Percentiles rank a stretch among this genome's conserved stretches.
phyloP scores from a whole-genome alignment of 202 grass and related monocot species.

The Hordeum pubiflorum region DNA sequence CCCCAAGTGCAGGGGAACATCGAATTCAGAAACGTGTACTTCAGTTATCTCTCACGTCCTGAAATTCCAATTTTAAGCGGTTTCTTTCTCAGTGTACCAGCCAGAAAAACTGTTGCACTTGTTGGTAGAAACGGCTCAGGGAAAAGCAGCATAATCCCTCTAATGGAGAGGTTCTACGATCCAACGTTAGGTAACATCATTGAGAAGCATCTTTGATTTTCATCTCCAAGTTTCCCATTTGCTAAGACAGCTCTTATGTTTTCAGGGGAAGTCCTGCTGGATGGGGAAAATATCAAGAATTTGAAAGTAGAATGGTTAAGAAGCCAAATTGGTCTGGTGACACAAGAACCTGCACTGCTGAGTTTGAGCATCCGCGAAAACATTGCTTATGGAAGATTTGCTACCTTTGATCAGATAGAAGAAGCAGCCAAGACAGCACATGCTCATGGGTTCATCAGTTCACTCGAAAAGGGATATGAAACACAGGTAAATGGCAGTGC shows the following conservation, averaged over 20 bases:
- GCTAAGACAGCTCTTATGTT: slow-evolving; percentile 12
- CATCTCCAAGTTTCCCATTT: slow-evolving; percentile 11
- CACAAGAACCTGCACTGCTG: slow-evolving; percentile 89
- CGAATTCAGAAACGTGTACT: slow-evolving; percentile 98
- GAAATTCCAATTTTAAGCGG: slow-evolving; percentile 99
- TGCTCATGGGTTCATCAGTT: slow-evolving; percentile 88
- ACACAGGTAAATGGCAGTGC: slow-evolving; percentile 59
- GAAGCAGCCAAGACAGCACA: slow-evolving; percentile 97
- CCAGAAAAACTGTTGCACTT: slow-evolving; percentile 95
- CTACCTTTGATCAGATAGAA: slow-evolving; percentile 84
- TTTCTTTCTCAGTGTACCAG: slow-evolving; percentile 91
- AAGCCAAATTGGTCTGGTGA: slow-evolving; percentile 98
- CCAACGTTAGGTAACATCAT: slow-evolving; percentile 78
- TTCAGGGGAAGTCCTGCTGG: slow-evolving; percentile 96
- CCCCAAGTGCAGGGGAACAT: slow-evolving; percentile 88
- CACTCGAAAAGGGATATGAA: slow-evolving; percentile 91
- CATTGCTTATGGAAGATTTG: slow-evolving; percentile 90
- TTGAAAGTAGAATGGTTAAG: slow-evolving; percentile 96
- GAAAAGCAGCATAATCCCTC: slow-evolving; percentile 99
- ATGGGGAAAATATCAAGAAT: slow-evolving; percentile 99
- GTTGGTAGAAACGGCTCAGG: slow-evolving; percentile 96
- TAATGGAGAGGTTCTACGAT: slow-evolving; percentile 99
- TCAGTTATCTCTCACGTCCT: slow-evolving; percentile 92
- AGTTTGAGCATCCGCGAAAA: slow-evolving; percentile 96
- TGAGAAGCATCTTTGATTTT: slow-evolving; percentile 13